Conservation (phyloP, 495 filamentous ascomycete genomes). For the Xylaria longipes region DNA sequence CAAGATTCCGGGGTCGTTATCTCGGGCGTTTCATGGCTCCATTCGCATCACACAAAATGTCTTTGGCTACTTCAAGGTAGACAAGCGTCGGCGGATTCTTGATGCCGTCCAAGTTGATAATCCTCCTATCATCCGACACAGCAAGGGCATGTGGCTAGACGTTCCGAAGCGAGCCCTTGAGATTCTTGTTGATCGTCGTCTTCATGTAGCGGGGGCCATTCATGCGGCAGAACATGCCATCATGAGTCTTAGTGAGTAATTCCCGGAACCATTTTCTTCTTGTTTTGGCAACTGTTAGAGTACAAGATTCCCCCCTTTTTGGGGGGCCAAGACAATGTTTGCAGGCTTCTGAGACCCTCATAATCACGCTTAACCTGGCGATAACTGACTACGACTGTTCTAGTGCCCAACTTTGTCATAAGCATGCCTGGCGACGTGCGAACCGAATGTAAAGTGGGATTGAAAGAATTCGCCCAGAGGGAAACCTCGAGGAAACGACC, state of each 20-base stretch:
- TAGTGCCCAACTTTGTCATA: conserved; percentile 91
- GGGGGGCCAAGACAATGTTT: too few species aligned
- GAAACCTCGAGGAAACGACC: conserved; percentile 75
- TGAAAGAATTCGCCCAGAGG: conserved; percentile 77
- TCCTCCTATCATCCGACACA: conserved; percentile 81
- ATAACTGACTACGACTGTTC: too few species aligned
- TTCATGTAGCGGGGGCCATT: conserved; percentile 89
- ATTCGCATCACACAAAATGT: conserved; percentile 85
- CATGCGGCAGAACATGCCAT: conserved; percentile 94
- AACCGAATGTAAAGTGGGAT: conserved; percentile 85
- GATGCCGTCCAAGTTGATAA: conserved; percentile 94
- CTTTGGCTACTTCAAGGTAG: conserved; percentile 96
- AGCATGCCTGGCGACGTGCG: conserved; percentile 84
- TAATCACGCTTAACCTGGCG: too few species aligned
- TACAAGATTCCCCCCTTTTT: too few species aligned
- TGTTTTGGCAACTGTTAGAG: too few species aligned
- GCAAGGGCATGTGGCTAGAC: conserved; percentile 97
- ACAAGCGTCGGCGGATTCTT: conserved; percentile 80
- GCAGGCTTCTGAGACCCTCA: too few species aligned
- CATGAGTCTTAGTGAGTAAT: conserved; percentile 76
- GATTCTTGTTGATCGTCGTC: conserved; percentile 70
- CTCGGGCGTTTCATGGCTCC: conserved; percentile 78
- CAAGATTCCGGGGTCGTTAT: conserved; percentile 55
- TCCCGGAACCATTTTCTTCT: too few species aligned
- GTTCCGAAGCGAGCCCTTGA: conserved; percentile 80